phyloP scores from a whole-genome alignment of 2,329 filamentous ascomycete species.

The Fusarium annulatum region DNA sequence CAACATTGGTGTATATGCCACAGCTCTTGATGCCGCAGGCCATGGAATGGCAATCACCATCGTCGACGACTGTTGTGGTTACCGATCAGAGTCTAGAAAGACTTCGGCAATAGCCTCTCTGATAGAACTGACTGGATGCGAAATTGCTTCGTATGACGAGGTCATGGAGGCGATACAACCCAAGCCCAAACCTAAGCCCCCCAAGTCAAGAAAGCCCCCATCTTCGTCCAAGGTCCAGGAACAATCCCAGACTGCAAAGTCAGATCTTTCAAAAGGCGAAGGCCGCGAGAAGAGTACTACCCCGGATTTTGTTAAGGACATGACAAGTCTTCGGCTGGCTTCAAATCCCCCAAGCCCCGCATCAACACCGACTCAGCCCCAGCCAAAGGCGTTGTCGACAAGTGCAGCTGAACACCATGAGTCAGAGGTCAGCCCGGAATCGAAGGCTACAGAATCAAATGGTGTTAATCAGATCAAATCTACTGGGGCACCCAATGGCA shows the following conservation, averaged over 20 bases:
- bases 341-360: slow-evolving; percentile 41
- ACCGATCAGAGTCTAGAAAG: slow-evolving; percentile 76
- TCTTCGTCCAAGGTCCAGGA: slow-evolving; percentile 19
- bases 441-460: slow-evolving; percentile 32
- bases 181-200: slow-evolving; percentile 30
- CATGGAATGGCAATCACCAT: slow-evolving; percentile 90
- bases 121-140: slow-evolving; percentile 78
- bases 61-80: slow-evolving; percentile 89
- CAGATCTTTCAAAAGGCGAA: slow-evolving; percentile 14
- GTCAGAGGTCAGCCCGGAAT: slow-evolving; percentile 16
- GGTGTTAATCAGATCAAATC: slow-evolving; percentile 1
- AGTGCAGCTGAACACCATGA: slow-evolving; percentile 28
- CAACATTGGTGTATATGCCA: slow-evolving; percentile 91
- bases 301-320: slow-evolving; percentile 47
- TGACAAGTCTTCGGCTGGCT: slow-evolving; percentile 48
- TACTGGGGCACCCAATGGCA: not conserved
- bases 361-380: slow-evolving; percentile 29
- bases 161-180: slow-evolving; percentile 57
- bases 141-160: slow-evolving; percentile 68
- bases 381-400: slow-evolving; percentile 38
- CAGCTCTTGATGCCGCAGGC: slow-evolving; percentile 87
- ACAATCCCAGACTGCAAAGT: slow-evolving; percentile 11
- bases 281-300: slow-evolving; percentile 41
- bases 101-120: slow-evolving; percentile 76
- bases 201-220: slow-evolving; percentile 9